These are phyloP conservation scores for Chlamydomonas sp. DNA, from an alignment of 139 green algal genomes.

Conservation along the genomic window DNA sequence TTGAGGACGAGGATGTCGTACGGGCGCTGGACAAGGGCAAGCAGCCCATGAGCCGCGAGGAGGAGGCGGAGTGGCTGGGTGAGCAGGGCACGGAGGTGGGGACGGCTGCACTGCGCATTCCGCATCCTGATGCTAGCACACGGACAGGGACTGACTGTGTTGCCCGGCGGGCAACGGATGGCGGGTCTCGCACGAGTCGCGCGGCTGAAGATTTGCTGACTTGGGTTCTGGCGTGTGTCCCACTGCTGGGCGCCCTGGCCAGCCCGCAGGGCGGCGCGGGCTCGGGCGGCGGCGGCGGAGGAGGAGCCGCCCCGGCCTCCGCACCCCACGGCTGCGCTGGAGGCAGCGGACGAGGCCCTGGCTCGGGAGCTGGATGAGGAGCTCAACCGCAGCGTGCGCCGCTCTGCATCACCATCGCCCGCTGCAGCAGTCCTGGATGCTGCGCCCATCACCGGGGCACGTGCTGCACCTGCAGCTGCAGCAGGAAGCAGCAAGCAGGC, in stretches of 20 bases:
- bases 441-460: not conserved
- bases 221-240: too few species aligned
- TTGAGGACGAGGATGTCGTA: conserved; percentile 35
- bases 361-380: conserved; percentile 36
- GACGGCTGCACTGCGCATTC: not conserved
- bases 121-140: too few species aligned
- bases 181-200: too few species aligned
- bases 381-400: conserved; percentile 17
- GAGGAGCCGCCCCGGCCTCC: not conserved
- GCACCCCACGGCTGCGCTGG: conserved; percentile 30
- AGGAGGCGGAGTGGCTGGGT: conserved; percentile 13
- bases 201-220: not conserved
- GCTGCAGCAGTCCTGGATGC: not conserved
- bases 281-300: not conserved
- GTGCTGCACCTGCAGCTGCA: not conserved
- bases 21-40: conserved; percentile 29
- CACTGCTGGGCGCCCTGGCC: not conserved
- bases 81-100: conserved; percentile 11
- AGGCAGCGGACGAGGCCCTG: conserved; percentile 38
- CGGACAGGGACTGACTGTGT: too few species aligned
- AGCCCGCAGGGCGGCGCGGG: not conserved
- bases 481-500: not conserved
- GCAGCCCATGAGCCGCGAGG: conserved; percentile 1
- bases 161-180: too few species aligned
- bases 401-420: too few species aligned